A percentile compares a stretch with the other conserved stretches of the same genome.
Conservation (phyloP, 108 stramenopile species). For the Mayamaea pseudoterrestris region DNA sequence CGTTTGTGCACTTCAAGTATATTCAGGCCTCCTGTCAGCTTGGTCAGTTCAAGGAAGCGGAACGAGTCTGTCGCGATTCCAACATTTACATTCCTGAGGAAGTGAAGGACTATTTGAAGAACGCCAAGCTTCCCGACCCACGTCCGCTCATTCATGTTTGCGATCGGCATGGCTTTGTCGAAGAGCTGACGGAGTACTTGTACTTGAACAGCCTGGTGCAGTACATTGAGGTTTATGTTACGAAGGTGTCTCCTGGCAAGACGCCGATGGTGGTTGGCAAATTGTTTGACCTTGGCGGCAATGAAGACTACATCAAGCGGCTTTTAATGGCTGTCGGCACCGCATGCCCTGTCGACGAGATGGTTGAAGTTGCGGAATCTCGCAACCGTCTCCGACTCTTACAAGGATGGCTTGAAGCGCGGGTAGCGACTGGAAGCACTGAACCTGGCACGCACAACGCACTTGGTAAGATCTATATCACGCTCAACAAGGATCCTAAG, state of each 20-base stretch:
- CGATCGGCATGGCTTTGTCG: constrained; percentile 96
- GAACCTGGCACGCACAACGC: constrained; percentile 99
- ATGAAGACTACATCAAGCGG: constrained; percentile 98
- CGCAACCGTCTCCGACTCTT: constrained; percentile 93
- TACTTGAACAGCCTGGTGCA: constrained; percentile 97
- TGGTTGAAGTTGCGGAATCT: constrained; percentile 95
- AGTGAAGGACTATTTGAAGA: constrained; percentile 98
- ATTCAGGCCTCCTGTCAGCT: constrained; percentile 91
- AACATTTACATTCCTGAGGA: constrained; percentile 96
- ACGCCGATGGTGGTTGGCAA: constrained; percentile 99
- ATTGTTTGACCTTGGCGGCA: constrained; percentile 93
- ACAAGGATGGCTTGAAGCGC: constrained; percentile 98
- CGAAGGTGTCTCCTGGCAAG: constrained; percentile 95
- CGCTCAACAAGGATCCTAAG: constrained; percentile 97
- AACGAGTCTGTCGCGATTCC: constrained; percentile 99
- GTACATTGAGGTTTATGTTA: constrained; percentile 99
- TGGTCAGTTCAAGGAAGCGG: constrained; percentile 95
- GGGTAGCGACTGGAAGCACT: constrained; percentile 98
- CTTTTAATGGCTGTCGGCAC: constrained; percentile 97
- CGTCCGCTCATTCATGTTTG: constrained; percentile 99
- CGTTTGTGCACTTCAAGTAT: constrained; percentile 98
- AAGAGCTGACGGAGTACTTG: constrained; percentile 98
- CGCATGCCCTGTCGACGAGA: constrained; percentile 96
- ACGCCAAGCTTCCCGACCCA: constrained; percentile 97
- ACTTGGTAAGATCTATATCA: constrained; percentile 99